Evolutionary conservation across 129 eudicot species (phyloP).

Genomic region (Flaveria brownii): DNA sequence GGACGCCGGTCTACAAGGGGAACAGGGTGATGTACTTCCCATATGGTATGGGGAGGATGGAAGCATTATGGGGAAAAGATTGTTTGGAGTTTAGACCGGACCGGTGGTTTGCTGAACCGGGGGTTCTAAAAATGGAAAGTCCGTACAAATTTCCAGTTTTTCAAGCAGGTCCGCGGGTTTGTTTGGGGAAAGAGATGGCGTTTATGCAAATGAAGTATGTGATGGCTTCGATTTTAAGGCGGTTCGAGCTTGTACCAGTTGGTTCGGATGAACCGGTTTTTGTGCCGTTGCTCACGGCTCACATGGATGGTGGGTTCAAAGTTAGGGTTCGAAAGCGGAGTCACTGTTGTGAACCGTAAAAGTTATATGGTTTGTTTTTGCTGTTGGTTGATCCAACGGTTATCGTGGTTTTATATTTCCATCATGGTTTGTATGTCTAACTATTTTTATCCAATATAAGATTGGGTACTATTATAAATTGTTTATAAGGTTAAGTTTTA

Average conservation of each 20-base stretch:
- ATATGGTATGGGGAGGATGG: conserved; percentile 97
- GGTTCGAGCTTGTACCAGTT: conserved; percentile 57
- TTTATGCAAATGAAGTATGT: conserved; percentile 81
- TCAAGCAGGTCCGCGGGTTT: conserved; percentile 88
- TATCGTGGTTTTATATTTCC: background rate
- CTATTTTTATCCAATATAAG: conserved; percentile 2
- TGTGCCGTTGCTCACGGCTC: conserved; percentile 78
- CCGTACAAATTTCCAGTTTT: conserved; percentile 80
- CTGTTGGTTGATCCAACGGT: conserved; percentile 23
- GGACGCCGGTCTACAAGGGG: conserved; percentile 60
- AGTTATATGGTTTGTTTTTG: conserved; percentile 20
- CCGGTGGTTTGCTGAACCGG: conserved; percentile 61
- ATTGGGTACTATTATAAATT: background rate
- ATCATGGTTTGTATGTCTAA: background rate
- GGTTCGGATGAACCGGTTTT: conserved; percentile 41
- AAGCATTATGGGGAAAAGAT: conserved; percentile 78
- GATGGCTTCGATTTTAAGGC: conserved; percentile 51
- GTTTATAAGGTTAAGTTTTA: background rate
- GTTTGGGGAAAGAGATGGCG: conserved; percentile 89
- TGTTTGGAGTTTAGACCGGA: conserved; percentile 70
- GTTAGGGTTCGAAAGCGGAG: conserved; percentile 52
- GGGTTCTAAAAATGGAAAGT: conserved; percentile 45
- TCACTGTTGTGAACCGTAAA: conserved; percentile 4
- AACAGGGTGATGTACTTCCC: conserved; percentile 82
- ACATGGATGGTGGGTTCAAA: conserved; percentile 70